A percentile compares a stretch with the other conserved stretches of the same genome.
Conservation (phyloP, 2,329 filamentous ascomycete species). For the Phyllosticta paracitricarpa region DNA sequence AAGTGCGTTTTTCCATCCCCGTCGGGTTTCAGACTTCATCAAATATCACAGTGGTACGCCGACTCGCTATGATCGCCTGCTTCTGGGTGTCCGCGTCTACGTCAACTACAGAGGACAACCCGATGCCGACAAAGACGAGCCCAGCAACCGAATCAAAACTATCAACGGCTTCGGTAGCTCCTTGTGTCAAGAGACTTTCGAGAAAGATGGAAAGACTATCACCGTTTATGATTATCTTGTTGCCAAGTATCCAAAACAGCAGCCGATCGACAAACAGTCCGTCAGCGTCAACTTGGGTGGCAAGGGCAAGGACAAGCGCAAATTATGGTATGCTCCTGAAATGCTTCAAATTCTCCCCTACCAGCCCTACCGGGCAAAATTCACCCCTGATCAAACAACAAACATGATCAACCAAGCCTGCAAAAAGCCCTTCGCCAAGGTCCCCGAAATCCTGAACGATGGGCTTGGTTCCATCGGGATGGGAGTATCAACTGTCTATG, state of each 20-base stretch:
- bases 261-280: neutral
- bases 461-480: neutral
- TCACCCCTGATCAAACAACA: conserved; percentile 13
- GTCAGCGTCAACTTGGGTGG: neutral
- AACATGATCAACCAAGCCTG: neutral
- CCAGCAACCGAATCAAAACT: neutral
- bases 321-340: conserved; percentile 10
- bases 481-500: neutral
- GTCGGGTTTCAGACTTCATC: neutral
- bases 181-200: neutral
- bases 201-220: neutral
- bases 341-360: conserved; percentile 14
- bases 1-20: conserved; percentile 12
- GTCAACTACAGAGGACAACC: neutral
- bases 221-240: neutral
- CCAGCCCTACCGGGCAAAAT: conserved; percentile 14
- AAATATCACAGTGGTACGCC: too few species aligned
- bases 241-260: neutral
- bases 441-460: neutral
- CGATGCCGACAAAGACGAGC: neutral
- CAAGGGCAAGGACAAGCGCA: neutral
- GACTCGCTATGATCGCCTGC: neutral
- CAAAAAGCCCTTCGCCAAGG: neutral
- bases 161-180: neutral
- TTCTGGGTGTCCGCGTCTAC: neutral